Conservation (phyloP, 2,329 filamentous ascomycete species). For the Scopulariopsis brevicaulis region DNA sequence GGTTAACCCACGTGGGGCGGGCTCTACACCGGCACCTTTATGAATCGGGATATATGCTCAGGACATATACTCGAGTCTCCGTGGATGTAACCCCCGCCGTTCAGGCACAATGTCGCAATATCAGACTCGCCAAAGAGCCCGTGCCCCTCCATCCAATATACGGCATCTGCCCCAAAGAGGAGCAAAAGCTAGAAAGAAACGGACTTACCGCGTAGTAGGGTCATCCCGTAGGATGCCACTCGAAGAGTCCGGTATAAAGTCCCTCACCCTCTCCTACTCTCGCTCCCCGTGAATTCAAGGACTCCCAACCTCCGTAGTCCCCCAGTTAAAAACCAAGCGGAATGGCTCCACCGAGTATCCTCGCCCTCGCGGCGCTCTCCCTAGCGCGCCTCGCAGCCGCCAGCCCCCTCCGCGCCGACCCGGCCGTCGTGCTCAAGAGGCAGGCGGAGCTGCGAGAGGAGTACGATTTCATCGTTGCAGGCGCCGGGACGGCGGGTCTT, state of each 20-base stretch:
- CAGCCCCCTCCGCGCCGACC: not conserved
- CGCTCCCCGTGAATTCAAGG: too few relatives aligned
- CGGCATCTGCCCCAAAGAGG: not conserved
- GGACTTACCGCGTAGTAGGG: too few relatives aligned
- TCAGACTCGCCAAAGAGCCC: not conserved
- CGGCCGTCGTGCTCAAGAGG: conserved; percentile 3
- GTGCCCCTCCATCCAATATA: not conserved
- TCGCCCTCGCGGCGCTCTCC: conserved; percentile 1
- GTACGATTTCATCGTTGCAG: conserved; percentile 10
- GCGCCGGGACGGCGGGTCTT: conserved; percentile 8
- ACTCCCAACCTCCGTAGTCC: not conserved
- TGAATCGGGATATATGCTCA: not conserved
- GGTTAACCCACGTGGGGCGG: not conserved
- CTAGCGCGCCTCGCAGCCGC: not conserved
- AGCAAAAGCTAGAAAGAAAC: not conserved
- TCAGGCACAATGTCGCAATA: not conserved
- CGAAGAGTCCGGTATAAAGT: too few relatives aligned
- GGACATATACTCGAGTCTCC: not conserved
- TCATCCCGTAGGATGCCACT: too few relatives aligned
- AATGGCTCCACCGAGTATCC: not conserved
- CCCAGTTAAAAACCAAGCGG: not conserved
- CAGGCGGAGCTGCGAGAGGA: conserved; percentile 7
- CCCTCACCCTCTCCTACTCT: too few relatives aligned
- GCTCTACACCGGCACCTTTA: not conserved
- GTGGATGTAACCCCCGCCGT: not conserved